A percentile compares a stretch with the other conserved stretches of the same genome.
phyloP scores from a whole-genome alignment of 371 early-diverging fungal genomes.

The Apophysomyces sp. region DNA sequence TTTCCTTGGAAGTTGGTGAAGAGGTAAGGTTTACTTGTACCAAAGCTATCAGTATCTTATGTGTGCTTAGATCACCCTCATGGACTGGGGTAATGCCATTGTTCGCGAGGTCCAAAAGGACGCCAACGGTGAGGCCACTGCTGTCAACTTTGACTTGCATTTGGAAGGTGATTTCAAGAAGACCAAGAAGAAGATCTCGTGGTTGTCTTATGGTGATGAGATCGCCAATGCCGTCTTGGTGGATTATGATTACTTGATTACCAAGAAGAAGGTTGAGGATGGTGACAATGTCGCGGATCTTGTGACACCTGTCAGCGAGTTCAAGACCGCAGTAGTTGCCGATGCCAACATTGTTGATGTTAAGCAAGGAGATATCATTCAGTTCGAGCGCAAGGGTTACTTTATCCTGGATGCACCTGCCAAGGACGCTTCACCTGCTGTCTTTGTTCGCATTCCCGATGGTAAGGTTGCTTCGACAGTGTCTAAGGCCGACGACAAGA shows the following conservation, averaged over 20 bases:
- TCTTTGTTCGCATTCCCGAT: constrained; percentile 91
- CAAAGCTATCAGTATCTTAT: not conserved
- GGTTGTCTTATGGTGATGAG: constrained; percentile 78
- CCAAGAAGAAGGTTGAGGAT: constrained; percentile 97
- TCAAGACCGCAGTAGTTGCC: constrained; percentile 64
- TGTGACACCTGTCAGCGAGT: constrained; percentile 90
- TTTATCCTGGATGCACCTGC: constrained; percentile 84
- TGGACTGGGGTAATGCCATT: constrained; percentile 99
- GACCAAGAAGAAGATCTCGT: constrained; percentile 99
- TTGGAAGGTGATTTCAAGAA: constrained; percentile 97
- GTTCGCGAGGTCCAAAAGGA: constrained; percentile 66
- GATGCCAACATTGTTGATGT: constrained; percentile 67
- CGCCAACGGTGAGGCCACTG: constrained; percentile 51
- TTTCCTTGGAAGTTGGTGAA: constrained; percentile 78
- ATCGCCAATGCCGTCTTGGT: constrained; percentile 68
- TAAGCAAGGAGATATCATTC: constrained; percentile 87
- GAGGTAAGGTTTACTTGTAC: constrained; percentile 56
- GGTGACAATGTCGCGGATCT: constrained; percentile 85
- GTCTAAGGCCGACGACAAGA: constrained; percentile 65
- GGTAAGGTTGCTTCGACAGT: constrained; percentile 82
- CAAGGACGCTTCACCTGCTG: constrained; percentile 55
- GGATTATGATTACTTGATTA: constrained; percentile 96
- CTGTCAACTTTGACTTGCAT: constrained; percentile 71
- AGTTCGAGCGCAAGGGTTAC: constrained; percentile 99
- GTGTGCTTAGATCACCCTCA: constrained; percentile 78